Evolutionary conservation across 352 stramenopile species (phyloP), one percentile per base, ranked within the genome.

Genomic region (Pythium guiyangense): DNA sequence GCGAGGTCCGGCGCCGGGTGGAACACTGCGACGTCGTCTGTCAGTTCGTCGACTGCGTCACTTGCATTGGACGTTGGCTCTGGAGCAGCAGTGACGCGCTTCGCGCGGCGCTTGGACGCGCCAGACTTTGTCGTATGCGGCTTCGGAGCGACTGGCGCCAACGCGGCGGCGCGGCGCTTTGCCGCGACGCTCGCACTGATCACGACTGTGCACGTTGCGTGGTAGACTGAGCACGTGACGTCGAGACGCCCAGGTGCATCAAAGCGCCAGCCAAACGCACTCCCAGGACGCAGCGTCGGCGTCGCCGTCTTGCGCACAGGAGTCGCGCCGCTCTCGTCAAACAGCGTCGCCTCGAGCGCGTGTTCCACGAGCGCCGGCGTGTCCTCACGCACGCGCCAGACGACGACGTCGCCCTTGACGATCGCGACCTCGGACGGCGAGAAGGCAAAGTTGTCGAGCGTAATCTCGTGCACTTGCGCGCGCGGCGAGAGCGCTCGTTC

Each of bases 281-380:
- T 62, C 6, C 69, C 67, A 34, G 59, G 46, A 17, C 46, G 40
- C 25, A 81, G 52, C 22, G 64, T 45, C 17, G 72, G 60, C 17
- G 66, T 68, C 34, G 62, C 58, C 0, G 66, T 63, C 40, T 57
- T 69, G 25, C 44, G 35, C 25, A 53, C 31, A 3, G 46, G 40
- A 22, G 18, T 37, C 31, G 31, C 17, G 6, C 20, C 37, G 3
- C 27, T 47, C 22, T 22, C 27, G 46, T 64, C 59, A 26, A 48
- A 58, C 35, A 77, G 35, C n/a, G 57, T 63, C 18, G 62, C 59
- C 4, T 72, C 67, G 15, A 81, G 54, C 22, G 66, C 66, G 48
- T 81, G 72, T 56, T 81, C 72, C 0, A 78, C 69, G 66, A 76
- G 76, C 11, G 47, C 60, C 5, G 70, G 56, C 5, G 69, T 74